Percentiles rank a stretch among this genome's conserved stretches.
Evolutionary conservation across 495 filamentous ascomycete genomes (phyloP).

Genomic region (Cercophora scortea): DNA sequence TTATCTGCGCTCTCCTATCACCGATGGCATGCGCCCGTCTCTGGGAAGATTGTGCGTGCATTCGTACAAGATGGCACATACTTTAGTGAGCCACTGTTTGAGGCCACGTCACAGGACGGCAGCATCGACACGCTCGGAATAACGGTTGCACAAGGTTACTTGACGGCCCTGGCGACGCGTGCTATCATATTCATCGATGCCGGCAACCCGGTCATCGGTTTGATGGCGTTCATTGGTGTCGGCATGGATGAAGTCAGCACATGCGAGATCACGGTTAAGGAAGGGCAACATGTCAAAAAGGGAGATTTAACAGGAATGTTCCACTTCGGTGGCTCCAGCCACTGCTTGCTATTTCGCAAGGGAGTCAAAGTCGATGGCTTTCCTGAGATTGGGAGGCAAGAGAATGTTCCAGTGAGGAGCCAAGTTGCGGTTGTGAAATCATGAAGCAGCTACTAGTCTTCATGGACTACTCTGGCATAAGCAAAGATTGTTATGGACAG

Average conservation of each 20-base stretch:
- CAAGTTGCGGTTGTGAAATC: constrained; percentile 17
- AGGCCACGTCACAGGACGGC: constrained; percentile 27
- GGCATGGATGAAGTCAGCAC: constrained; percentile 68
- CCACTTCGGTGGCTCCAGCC: constrained; percentile 62
- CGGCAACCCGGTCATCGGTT: constrained; percentile 54
- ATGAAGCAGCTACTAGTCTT: not conserved
- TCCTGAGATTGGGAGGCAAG: constrained; percentile 35
- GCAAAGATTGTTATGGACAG: too few species aligned
- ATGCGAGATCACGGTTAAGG: constrained; percentile 55
- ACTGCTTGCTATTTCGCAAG: constrained; percentile 53
- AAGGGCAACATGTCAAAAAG: constrained; percentile 54
- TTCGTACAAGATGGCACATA: constrained; percentile 58
- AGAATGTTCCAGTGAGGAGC: constrained; percentile 53
- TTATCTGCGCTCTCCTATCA: constrained; percentile 59
- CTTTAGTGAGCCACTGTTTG: constrained; percentile 55
- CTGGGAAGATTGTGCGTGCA: constrained; percentile 47
- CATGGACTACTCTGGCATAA: too few species aligned
- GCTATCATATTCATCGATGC: constrained; percentile 63
- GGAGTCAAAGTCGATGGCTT: constrained; percentile 37
- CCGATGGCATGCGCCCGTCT: constrained; percentile 61
- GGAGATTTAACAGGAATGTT: constrained; percentile 67
- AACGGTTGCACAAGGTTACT: constrained; percentile 46
- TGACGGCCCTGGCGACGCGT: constrained; percentile 51
- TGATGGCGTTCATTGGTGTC: constrained; percentile 58
- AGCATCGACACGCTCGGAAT: constrained; percentile 30